Base-by-base conservation (phyloP, 2,329 filamentous ascomycete genomes). In the Podosphaera aphanis region DNA sequence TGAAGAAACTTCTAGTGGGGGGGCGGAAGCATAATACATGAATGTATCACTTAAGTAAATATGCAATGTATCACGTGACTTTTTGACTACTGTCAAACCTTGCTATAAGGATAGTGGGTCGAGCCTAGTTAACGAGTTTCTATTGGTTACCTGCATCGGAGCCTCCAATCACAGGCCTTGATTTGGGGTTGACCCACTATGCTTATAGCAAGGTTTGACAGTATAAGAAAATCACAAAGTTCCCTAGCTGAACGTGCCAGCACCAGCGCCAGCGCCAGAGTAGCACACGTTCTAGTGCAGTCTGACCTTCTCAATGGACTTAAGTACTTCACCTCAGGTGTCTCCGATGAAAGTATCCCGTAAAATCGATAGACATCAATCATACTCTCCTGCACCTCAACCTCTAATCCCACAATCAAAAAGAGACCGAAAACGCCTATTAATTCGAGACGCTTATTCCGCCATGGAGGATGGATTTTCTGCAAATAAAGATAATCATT, bases 371-470 rank as follows among this genome's bases (percentile, higher is more conserved):
- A 49, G 53, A 46, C 53, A 54, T 35, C 53, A 52, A 13, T 56
- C 57, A n/a, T 55, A 56, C 44, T 56, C 56, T 38, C 57, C 57
- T 23, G 54, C 54, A 47, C 51, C 49, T 31, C 57, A 53, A 38
- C 53, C 50, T 19, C 56, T 56, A 40, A 54, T 57, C 42, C n/a
- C 35, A 2, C 52, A 57, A 21, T 88, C 83, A 36, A 94, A 94
- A 66, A 75, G 84, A 61, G 88, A 95, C 64, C 90, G 92, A 62
- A 90, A 92, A 62, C 78, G 86, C 59, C 78, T 85, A 50, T 83
- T 83, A 56, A 76, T 79, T 13, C 56, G 74, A 94, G 49, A 74
- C 77, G 53, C 85, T 93, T 49, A 79, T 81, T 51, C 72, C 93
- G 5, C 71, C 8, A 43, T 31, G 41, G 29, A 77, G 79, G 74